phyloP scores from a whole-genome alignment of 345 rosid species.

The Brassica rapa region DNA sequence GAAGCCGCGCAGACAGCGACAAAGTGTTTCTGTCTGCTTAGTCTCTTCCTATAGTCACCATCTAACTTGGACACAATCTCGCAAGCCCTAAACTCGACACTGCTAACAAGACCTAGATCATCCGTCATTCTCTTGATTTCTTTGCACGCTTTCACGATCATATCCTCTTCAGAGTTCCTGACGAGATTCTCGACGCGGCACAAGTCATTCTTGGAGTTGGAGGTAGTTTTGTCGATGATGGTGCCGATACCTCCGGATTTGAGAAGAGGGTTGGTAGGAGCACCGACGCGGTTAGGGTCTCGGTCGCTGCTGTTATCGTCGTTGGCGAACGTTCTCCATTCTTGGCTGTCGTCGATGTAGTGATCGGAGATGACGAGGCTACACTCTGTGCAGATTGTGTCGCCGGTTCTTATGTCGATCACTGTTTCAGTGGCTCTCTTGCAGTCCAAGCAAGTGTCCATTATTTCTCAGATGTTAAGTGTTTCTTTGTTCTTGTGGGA shows the following conservation, averaged over 20 bases:
- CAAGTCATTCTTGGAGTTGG: background rate
- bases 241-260: slow-evolving; percentile 17
- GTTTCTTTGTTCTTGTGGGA: slow-evolving; percentile 1
- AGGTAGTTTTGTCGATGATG: slow-evolving; percentile 1
- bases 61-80: slow-evolving; percentile 15
- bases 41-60: background rate
- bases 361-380: slow-evolving; percentile 1
- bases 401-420: slow-evolving; percentile 2
- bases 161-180: slow-evolving; percentile 14
- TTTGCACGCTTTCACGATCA: background rate
- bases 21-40: background rate
- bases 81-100: slow-evolving; percentile 26
- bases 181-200: background rate
- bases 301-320: background rate
- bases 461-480: background rate
- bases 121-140: slow-evolving; percentile 20
- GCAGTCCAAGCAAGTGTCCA: slow-evolving; percentile 28
- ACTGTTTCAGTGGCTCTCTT: slow-evolving; percentile 13
- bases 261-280: slow-evolving; percentile 27
- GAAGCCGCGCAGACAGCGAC: slow-evolving; percentile 23
- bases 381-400: slow-evolving; percentile 35
- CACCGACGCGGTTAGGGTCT: slow-evolving; percentile 33
- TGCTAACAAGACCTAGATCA: background rate
- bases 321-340: slow-evolving; percentile 26
- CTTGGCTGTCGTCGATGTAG: background rate